Percentiles rank a stretch among this genome's conserved stretches.
These are phyloP conservation scores for Boletus pseudopeckii DNA, from an alignment of 768 basidiomycete species.

Conservation along the genomic window DNA sequence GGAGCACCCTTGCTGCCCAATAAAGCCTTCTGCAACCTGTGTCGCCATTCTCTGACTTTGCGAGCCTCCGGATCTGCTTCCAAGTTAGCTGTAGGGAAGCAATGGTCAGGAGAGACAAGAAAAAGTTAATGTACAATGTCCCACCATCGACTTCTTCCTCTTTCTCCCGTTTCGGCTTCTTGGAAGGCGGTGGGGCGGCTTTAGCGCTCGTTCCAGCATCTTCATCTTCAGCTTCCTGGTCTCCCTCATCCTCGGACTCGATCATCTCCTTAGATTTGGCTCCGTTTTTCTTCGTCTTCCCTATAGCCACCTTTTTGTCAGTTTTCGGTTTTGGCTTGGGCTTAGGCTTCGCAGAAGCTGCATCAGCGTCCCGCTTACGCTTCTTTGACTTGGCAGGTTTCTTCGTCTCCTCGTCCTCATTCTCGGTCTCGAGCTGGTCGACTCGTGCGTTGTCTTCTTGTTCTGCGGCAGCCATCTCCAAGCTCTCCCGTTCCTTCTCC, in stretches of 20 bases:
- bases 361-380: constrained; percentile 64
- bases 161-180: constrained; percentile 59
- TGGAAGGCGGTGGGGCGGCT: constrained; percentile 57
- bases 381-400: constrained; percentile 47
- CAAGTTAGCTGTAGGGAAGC: constrained; percentile 35
- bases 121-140: constrained; percentile 19
- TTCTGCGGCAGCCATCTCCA: constrained; percentile 36
- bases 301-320: constrained; percentile 30
- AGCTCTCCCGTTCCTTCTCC: constrained; percentile 45
- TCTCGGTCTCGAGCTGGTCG: constrained; percentile 60
- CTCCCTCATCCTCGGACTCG: constrained; percentile 64
- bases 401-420: constrained; percentile 50
- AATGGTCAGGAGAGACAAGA: constrained; percentile 5
- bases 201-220: constrained; percentile 50
- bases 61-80: constrained; percentile 57
- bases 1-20: constrained; percentile 62
- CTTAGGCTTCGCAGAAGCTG: constrained; percentile 36
- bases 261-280: constrained; percentile 59
- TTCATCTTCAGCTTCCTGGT: constrained; percentile 43
- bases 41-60: constrained; percentile 88
- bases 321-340: constrained; percentile 47
- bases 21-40: constrained; percentile 87
- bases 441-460: constrained; percentile 58
- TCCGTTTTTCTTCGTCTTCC: constrained; percentile 52
- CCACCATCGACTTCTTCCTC: constrained; percentile 61